Conservation (phyloP, 495 filamentous ascomycete species). For the Xylaria acuta region DNA sequence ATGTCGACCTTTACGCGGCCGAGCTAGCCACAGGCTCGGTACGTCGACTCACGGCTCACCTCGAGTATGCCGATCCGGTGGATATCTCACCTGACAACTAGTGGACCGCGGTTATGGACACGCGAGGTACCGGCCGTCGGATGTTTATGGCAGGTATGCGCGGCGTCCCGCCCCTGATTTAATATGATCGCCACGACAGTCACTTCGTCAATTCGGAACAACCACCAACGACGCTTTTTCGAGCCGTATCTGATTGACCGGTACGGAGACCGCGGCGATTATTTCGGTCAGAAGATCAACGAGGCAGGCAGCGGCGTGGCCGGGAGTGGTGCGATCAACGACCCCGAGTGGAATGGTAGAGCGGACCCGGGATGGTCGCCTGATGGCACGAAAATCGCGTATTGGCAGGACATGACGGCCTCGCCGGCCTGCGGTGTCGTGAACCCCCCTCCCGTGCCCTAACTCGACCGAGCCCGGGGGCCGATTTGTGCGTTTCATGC, state of each 20-base stretch:
- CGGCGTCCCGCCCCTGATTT: constrained; percentile 36
- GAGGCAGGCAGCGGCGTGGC: constrained; percentile 33
- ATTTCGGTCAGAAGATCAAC: constrained; percentile 37
- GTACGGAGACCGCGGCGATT: constrained; percentile 36
- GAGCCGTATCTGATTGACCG: constrained; percentile 36
- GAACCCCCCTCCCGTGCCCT: background rate
- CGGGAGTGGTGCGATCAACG: constrained; percentile 34
- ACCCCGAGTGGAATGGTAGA: constrained; percentile 38
- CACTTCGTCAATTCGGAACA: constrained; percentile 35
- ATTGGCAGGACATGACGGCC: constrained; percentile 26
- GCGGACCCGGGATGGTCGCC: constrained; percentile 39
- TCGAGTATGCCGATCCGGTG: constrained; percentile 41
- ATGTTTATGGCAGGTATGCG: constrained; percentile 42
- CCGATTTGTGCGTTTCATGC: background rate
- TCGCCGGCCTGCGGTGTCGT: background rate
- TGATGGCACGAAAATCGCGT: constrained; percentile 33
- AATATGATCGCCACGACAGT: constrained; percentile 29
- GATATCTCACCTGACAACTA: constrained; percentile 38
- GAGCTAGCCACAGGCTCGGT: constrained; percentile 35
- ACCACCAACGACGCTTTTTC: constrained; percentile 39
- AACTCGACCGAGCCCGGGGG: background rate
- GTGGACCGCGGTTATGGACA: constrained; percentile 35
- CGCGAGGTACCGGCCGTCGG: constrained; percentile 30
- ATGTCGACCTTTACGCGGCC: constrained; percentile 40
- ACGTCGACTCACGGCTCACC: constrained; percentile 37